phyloP scores from a whole-genome alignment of 805 yeast species.

The Yarrowia sp. region DNA sequence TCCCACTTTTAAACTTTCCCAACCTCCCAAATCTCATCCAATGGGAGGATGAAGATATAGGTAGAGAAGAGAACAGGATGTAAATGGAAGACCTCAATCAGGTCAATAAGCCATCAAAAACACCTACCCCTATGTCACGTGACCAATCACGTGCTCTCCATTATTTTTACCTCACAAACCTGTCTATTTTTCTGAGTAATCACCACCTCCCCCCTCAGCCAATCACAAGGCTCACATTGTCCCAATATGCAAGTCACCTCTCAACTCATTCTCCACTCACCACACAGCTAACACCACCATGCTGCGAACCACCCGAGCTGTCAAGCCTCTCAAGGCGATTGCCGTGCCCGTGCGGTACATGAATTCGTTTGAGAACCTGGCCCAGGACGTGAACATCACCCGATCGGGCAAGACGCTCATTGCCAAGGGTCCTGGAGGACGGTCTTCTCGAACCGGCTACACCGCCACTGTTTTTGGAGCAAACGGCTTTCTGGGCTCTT shows the following conservation, averaged over 20 bases:
- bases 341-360: constrained; percentile 43
- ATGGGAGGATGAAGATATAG: background rate
- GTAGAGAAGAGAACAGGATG: no score
- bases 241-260: constrained; percentile 19
- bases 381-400: constrained; percentile 68
- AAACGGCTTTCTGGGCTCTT: constrained; percentile 78
- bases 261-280: no score
- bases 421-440: constrained; percentile 77
- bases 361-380: constrained; percentile 52
- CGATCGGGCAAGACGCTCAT: constrained; percentile 75
- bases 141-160: no score
- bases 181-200: background rate
- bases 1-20: no score
- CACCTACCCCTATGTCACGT: no score
- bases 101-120: no score
- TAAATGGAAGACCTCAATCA: no score
- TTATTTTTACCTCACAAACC: background rate
- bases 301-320: constrained; percentile 38
- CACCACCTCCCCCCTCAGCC: background rate
- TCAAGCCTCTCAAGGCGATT: constrained; percentile 35
- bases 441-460: constrained; percentile 83
- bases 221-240: constrained; percentile 6
- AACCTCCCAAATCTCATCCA: background rate
- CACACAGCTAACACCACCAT: constrained; percentile 4
- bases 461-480: constrained; percentile 90